A percentile compares a stretch with the other conserved stretches of the same genome.
Conservation (phyloP, 2,329 filamentous ascomycete genomes). For the Metarhizium sp. region DNA sequence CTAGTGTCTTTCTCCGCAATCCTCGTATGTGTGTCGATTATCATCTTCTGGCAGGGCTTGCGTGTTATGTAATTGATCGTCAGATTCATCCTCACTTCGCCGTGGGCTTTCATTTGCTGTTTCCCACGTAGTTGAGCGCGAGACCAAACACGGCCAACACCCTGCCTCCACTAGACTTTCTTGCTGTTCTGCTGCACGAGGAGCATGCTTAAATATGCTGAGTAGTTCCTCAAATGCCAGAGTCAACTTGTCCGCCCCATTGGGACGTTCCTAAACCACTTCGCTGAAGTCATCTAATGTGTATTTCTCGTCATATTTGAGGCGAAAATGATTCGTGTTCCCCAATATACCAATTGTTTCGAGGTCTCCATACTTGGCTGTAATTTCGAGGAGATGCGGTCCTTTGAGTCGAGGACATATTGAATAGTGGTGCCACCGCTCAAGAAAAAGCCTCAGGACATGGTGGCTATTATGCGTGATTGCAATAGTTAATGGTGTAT, state of each 20-base stretch:
- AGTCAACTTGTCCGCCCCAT: not conserved
- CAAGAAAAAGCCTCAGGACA: slow-evolving; percentile 22
- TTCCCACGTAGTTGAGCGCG: not conserved
- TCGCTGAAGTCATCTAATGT: slow-evolving; percentile 7
- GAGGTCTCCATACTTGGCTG: slow-evolving; percentile 19
- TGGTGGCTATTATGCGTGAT: slow-evolving; percentile 25
- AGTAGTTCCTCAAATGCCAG: slow-evolving; percentile 5
- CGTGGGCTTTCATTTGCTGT: not conserved
- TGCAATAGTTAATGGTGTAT: slow-evolving; percentile 22
- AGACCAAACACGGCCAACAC: not conserved
- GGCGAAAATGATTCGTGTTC: slow-evolving; percentile 16
- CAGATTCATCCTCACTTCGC: not conserved
- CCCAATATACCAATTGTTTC: slow-evolving; percentile 18
- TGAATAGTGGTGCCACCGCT: slow-evolving; percentile 24
- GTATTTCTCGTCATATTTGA: slow-evolving; percentile 16
- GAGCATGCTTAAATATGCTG: slow-evolving; percentile 1
- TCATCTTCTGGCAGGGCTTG: not conserved
- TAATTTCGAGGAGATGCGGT: slow-evolving; percentile 18
- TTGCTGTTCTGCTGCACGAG: not conserved
- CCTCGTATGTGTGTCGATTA: not conserved
- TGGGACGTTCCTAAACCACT: not conserved
- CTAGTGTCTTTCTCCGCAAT: not conserved
- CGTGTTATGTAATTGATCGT: not conserved
- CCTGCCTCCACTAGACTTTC: not conserved
- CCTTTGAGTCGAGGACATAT: slow-evolving; percentile 21